phyloP scores from a whole-genome alignment of 2,329 filamentous ascomycete genomes.

The Aschersonia sp. region DNA sequence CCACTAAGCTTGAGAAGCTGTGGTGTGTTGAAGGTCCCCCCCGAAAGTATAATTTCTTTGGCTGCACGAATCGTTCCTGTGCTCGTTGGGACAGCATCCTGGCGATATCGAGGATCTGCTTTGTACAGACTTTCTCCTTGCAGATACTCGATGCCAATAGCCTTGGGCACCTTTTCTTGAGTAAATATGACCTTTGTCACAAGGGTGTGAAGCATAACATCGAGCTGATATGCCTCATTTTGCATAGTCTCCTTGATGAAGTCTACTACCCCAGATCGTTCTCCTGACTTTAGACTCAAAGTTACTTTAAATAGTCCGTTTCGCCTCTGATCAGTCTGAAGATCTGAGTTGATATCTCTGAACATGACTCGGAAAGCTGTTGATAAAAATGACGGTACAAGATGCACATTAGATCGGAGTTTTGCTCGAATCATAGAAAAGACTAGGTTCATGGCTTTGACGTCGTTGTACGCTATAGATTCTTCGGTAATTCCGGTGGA shows the following conservation, averaged over 20 bases:
- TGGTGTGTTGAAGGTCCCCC: conserved; percentile 30
- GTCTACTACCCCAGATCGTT: conserved; percentile 31
- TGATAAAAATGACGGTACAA: not conserved
- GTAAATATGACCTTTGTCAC: conserved; percentile 21
- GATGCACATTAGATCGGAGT: not conserved
- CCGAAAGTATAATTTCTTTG: conserved; percentile 31
- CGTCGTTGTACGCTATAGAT: not conserved
- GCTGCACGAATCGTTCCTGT: conserved; percentile 14
- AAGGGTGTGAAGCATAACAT: conserved; percentile 9
- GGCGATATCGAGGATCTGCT: not conserved
- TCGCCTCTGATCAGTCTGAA: not conserved
- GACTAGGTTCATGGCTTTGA: not conserved
- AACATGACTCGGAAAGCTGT: not conserved
- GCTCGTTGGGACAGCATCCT: not conserved
- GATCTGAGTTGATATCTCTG: not conserved
- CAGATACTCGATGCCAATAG: conserved; percentile 27
- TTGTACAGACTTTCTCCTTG: conserved; percentile 23
- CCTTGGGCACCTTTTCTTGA: conserved; percentile 13
- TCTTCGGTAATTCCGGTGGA: not conserved
- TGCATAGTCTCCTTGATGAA: conserved; percentile 7
- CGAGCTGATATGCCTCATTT: not conserved
- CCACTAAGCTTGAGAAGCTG: conserved; percentile 31
- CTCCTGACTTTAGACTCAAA: conserved; percentile 21
- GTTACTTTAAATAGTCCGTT: not conserved
- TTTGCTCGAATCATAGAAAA: not conserved